Evolutionary conservation across 768 basidiomycete genomes (phyloP), one percentile per base, ranked within the genome.

Genomic region (Hydnum rufescens): DNA sequence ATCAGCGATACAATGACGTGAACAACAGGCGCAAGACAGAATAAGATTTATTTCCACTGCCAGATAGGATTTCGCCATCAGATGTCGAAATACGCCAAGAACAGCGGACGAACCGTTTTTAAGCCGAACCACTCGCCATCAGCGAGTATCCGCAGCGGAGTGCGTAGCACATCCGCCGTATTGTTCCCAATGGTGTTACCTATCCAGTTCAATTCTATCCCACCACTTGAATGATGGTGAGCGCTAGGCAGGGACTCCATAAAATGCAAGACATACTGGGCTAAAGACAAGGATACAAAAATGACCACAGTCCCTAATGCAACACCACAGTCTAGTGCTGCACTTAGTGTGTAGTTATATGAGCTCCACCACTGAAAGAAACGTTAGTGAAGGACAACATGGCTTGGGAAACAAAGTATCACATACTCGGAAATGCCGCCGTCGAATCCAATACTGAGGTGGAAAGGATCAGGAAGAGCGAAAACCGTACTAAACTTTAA

Each of bases 301-400:
- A 63, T 60, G 51, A 63, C 54, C 39, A 64, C 61, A 5, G 59
- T 61, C 0, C 60, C 60, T 4, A 64, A 29, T 8, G 63, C 61
- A 8, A 59, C 58, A 4, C 63, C 63, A 13, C 62, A 59, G 42
- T 62, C 60, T 42, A 63, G 54, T 2, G 61, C 63, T 29, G 62
- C 60, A 49, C 57, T 59, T 13, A 62, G 51, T 4, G 61, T 57
- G 58, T 61, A 58, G 60, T 63, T 64, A 56, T 63, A 63, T 36
- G 57, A 48, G 32, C 57, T 57, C 63, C 63, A 64, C 61, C 63
- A 63, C 4, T 34, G 54, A 39, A 57, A 58, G 5, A 52, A 60
- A 47, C 36, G 36, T 39, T 22, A 39, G 22, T 39, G 13, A 13
- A 39, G 36, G 36, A 13, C 22, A 22, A 39, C 13, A 16, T 13